These are phyloP conservation scores for Antitrichia curtipendula DNA, from an alignment of 225 moss, liverwort and hornwort genomes.

Conservation along the genomic window DNA sequence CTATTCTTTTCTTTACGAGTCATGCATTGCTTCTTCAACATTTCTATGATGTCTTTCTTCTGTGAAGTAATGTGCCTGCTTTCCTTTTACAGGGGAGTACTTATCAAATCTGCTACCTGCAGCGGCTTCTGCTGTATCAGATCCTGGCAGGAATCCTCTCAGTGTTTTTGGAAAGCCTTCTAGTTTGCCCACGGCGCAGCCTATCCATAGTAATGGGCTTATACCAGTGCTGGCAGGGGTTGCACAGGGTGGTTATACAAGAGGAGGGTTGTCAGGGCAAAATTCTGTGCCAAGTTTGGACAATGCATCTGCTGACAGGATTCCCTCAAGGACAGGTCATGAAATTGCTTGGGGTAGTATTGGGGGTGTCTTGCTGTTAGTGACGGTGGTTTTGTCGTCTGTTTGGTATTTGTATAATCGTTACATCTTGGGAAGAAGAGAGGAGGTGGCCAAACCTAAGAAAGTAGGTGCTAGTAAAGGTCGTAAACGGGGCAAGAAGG, in stretches of 20 bases:
- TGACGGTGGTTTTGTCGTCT: conserved; percentile 12
- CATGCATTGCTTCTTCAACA: background rate
- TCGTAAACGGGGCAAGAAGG: conserved; percentile 25
- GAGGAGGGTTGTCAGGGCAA: background rate
- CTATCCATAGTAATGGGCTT: background rate
- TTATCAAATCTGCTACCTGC: conserved; percentile 25
- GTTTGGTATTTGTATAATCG: conserved; percentile 32
- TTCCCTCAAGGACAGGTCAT: background rate
- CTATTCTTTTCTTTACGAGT: background rate
- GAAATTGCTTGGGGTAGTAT: conserved; percentile 12
- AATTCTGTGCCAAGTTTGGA: background rate
- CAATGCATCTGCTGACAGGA: conserved; percentile 12
- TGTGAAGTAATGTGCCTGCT: background rate
- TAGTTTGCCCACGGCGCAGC: background rate
- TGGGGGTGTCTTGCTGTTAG: conserved; percentile 13
- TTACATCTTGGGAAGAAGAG: background rate
- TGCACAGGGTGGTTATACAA: background rate
- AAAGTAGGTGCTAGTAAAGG: conserved; percentile 14
- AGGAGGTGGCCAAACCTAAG: conserved; percentile 12
- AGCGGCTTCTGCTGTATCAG: background rate
- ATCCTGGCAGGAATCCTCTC: background rate
- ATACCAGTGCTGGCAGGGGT: conserved; percentile 17
- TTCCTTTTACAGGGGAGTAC: conserved; percentile 14
- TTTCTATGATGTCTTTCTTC: background rate
- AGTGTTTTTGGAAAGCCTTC: background rate